A percentile compares a stretch with the other conserved stretches of the same genome.
Conservation (phyloP, 768 basidiomycete genomes). For the Auriscalpium microsporum region DNA sequence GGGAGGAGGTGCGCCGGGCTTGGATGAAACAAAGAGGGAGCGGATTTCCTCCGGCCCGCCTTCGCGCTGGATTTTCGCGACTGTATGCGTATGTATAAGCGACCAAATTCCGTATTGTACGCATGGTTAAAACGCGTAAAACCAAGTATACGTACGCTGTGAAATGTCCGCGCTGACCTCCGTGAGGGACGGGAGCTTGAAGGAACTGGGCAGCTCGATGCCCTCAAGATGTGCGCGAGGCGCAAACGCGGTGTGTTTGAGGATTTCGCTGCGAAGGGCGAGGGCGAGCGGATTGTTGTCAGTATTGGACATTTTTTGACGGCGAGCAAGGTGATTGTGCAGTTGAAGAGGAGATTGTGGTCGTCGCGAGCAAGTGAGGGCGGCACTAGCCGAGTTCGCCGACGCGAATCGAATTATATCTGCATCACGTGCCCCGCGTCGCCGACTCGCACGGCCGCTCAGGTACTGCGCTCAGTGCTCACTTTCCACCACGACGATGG, state of each 20-base stretch:
- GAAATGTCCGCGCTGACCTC: constrained; percentile 1
- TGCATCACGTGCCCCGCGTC: no score
- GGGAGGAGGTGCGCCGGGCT: background rate
- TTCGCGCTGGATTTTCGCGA: background rate
- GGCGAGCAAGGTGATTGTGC: background rate
- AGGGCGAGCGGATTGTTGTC: background rate
- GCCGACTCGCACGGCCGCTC: no score
- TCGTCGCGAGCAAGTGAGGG: no score
- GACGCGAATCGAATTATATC: no score
- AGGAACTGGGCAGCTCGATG: background rate
- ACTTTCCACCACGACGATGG: constrained; percentile 8
- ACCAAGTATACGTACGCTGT: background rate
- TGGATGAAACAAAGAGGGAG: background rate
- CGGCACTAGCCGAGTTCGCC: no score
- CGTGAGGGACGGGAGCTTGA: constrained; percentile 4
- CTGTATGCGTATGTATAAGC: background rate
- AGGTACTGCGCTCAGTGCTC: no score
- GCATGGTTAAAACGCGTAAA: background rate
- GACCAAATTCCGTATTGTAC: background rate
- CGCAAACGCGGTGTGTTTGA: background rate
- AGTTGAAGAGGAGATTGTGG: background rate
- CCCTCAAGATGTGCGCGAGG: constrained; percentile 8
- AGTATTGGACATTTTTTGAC: background rate
- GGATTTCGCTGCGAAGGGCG: constrained; percentile 1
- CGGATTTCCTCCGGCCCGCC: background rate